Base-by-base conservation (phyloP, 441 rosid genomes). In the Gossypium davidsonii region DNA sequence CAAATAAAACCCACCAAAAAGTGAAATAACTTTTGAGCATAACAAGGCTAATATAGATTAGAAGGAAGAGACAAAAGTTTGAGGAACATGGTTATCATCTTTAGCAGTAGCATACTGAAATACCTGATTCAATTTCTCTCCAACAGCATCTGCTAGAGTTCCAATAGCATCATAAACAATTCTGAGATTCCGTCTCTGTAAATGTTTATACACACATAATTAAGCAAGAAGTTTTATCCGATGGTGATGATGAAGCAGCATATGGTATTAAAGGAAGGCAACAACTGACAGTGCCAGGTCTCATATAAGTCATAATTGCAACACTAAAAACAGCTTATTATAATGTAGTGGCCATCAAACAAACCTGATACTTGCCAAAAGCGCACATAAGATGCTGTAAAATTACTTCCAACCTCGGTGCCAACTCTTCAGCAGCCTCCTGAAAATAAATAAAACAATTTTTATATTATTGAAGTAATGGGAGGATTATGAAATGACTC, bases 161-260 rank as follows among this genome's bases (percentile, higher is more conserved):
- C 99, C 99, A 82, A 96, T 93, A 55, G 98, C 98, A 86, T 96
- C 99, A 83, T 93, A 96, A 37, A 93, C 94, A 67, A 93, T 96
- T 86, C 99, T 88, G 67, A 96, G 90, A 81, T 96, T 96, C 79
- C 93, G 91, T 70, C 92, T 89, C 99, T 96, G 84, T 25, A 76
- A 79, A 63, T 59, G 68, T 56, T 37, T 21, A 77, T 34, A 73
- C 25, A 72, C 10, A 48, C 58, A 73, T 18, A 23, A 55, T 28
- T 15, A 59, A 65, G 37, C 11, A 31, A 69, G 28, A 34, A 42
- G 42, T 21, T 31, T 6, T 57, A 39, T 39, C 58, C n/a, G n/a
- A 57, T 26, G 48, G 18, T 10, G 9, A 62, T 37, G 18, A 14
- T 31, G 53, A 56, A 65, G 52, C 42, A 28, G n/a, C 28, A 14